These are phyloP conservation scores for Exserohilum turcica DNA, from an alignment of 2,329 filamentous ascomycete genomes.

Conservation along the genomic window DNA sequence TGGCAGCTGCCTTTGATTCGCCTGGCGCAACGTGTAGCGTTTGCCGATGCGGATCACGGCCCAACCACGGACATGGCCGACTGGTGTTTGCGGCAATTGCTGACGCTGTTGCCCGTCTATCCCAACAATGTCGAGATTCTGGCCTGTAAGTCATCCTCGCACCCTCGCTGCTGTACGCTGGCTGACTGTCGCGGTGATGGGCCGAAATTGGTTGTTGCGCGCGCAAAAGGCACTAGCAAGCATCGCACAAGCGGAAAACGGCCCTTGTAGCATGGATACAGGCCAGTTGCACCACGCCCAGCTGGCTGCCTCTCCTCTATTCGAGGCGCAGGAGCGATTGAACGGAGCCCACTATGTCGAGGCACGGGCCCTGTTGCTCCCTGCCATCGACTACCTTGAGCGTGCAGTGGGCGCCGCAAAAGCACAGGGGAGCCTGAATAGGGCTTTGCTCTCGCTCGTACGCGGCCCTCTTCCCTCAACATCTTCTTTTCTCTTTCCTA, in stretches of 20 bases:
- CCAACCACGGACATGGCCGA: slow-evolving; percentile 54
- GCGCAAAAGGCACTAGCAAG: slow-evolving; percentile 57
- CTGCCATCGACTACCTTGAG: slow-evolving; percentile 58
- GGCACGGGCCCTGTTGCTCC: slow-evolving; percentile 57
- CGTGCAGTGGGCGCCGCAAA: slow-evolving; percentile 54
- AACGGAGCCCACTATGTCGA: slow-evolving; percentile 56
- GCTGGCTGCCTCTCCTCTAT: slow-evolving; percentile 9
- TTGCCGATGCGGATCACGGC: slow-evolving; percentile 55
- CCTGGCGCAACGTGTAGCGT: slow-evolving; percentile 57
- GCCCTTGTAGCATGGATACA: slow-evolving; percentile 45
- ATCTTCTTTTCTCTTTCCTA: slow-evolving; percentile 15
- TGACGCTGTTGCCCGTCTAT: slow-evolving; percentile 53
- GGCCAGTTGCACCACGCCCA: slow-evolving; percentile 37
- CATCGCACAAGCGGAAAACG: slow-evolving; percentile 54
- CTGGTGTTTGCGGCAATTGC: slow-evolving; percentile 57
- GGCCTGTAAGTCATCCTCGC: slow-evolving; percentile 41
- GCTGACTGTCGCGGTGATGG: slow-evolving; percentile 50
- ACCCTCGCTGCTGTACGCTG: not conserved
- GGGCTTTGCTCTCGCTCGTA: slow-evolving; percentile 54
- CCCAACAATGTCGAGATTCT: slow-evolving; percentile 52
- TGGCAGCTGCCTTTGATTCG: slow-evolving; percentile 44
- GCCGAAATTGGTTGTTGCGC: slow-evolving; percentile 57
- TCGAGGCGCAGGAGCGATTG: slow-evolving; percentile 23
- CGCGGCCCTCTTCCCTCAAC: not conserved
- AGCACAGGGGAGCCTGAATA: slow-evolving; percentile 45